A percentile compares a stretch with the other conserved stretches of the same genome.
phyloP scores from a whole-genome alignment of 2,329 filamentous ascomycete species.

The Pseudogymnoascus verrucosus region DNA sequence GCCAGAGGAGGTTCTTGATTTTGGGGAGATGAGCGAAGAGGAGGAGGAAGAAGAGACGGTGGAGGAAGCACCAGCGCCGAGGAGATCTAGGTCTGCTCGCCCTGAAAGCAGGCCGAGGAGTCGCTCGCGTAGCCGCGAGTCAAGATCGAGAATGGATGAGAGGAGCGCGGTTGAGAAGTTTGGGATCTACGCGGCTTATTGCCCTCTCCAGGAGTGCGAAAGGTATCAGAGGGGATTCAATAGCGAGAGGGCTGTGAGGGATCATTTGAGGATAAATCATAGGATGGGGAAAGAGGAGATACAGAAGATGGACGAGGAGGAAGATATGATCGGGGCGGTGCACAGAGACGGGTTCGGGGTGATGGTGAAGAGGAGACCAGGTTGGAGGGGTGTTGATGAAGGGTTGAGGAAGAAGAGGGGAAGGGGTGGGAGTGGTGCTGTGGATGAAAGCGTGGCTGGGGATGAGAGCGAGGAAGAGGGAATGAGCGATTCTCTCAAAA shows the following conservation, averaged over 20 bases:
- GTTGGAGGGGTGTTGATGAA: slow-evolving; percentile 38
- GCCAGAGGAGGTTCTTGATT: slow-evolving; percentile 16
- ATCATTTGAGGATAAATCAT: slow-evolving; percentile 41
- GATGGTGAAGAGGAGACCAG: slow-evolving; percentile 41
- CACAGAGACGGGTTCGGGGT: slow-evolving; percentile 62
- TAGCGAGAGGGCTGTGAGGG: slow-evolving; percentile 29
- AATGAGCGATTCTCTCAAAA: neutral
- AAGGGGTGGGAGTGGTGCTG: neutral
- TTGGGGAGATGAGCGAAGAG: neutral
- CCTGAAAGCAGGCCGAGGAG: neutral
- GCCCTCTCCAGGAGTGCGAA: neutral
- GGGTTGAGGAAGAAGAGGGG: neutral
- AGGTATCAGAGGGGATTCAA: slow-evolving; percentile 27
- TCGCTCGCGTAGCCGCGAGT: neutral
- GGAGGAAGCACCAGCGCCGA: neutral
- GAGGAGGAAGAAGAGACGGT: neutral
- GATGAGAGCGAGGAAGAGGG: neutral
- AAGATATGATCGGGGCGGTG: slow-evolving; percentile 52
- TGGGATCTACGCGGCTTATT: neutral
- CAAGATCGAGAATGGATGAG: neutral
- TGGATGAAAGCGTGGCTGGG: neutral
- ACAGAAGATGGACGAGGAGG: slow-evolving; percentile 37
- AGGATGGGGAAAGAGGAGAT: slow-evolving; percentile 1
- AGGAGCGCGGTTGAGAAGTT: neutral
- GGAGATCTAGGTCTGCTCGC: neutral